A percentile compares a stretch with the other conserved stretches of the same genome.
Conservation (phyloP, 345 rosid genomes). For the Arabidopsis thaliana region DNA sequence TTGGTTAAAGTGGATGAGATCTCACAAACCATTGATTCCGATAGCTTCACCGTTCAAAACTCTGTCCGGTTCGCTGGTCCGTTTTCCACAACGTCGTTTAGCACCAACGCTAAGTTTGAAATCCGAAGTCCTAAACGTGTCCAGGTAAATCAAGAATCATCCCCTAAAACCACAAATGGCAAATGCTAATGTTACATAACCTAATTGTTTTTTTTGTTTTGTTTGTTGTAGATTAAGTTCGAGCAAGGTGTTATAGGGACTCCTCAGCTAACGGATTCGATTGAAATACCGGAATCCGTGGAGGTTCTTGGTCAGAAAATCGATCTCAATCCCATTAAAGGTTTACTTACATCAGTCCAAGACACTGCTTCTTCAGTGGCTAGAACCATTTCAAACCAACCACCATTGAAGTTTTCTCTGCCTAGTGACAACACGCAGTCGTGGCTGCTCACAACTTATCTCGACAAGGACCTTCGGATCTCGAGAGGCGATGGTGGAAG, state of each 20-base stretch:
- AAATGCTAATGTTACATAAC: neutral
- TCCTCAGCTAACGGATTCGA: constrained; percentile 86
- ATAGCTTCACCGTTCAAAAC: constrained; percentile 76
- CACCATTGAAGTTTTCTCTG: constrained; percentile 78
- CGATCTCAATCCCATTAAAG: constrained; percentile 74
- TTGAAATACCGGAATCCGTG: constrained; percentile 77
- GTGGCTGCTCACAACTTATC: constrained; percentile 92
- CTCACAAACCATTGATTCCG: constrained; percentile 89
- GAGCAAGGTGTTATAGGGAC: constrained; percentile 94
- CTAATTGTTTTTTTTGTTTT: neutral
- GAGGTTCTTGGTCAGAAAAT: constrained; percentile 86
- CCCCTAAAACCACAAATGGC: neutral
- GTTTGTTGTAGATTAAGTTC: constrained; percentile 68
- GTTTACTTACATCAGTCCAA: constrained; percentile 74
- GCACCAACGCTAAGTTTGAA: constrained; percentile 90
- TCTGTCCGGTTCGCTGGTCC: constrained; percentile 81
- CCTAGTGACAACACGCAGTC: constrained; percentile 69
- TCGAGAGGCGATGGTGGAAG: constrained; percentile 91
- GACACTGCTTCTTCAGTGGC: constrained; percentile 86
- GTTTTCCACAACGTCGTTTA: constrained; percentile 76
- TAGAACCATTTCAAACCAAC: constrained; percentile 85
- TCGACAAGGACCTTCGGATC: constrained; percentile 81
- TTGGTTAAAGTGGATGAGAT: constrained; percentile 87
- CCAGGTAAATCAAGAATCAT: constrained; percentile 55
- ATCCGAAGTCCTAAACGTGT: constrained; percentile 88